A percentile compares a stretch with the other conserved stretches of the same genome.
These are phyloP conservation scores for Sarocladiaceae sp. DNA, from an alignment of 2,329 filamentous ascomycete genomes.

Conservation along the genomic window DNA sequence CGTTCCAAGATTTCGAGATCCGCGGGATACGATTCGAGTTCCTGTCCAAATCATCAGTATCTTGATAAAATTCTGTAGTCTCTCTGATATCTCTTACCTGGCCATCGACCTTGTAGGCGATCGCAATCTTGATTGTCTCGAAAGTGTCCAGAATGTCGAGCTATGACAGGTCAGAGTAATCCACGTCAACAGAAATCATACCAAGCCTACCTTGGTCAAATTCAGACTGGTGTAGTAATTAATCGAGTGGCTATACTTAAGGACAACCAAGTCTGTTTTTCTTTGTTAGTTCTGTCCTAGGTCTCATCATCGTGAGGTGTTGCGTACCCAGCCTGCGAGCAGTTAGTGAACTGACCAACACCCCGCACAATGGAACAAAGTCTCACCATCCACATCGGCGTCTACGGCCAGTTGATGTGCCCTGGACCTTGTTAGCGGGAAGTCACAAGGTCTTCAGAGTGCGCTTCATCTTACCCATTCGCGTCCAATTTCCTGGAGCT, in stretches of 20 bases:
- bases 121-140: constrained; percentile 67
- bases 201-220: constrained; percentile 46
- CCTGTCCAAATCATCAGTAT: constrained; percentile 14
- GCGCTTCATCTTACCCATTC: constrained; percentile 29
- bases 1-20: constrained; percentile 54
- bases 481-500: constrained; percentile 41
- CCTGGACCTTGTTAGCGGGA: constrained; percentile 22
- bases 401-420: constrained; percentile 52
- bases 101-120: constrained; percentile 55
- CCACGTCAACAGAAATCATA: no score
- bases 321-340: constrained; percentile 22
- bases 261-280: constrained; percentile 52
- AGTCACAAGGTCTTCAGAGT: constrained; percentile 15
- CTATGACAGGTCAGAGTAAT: constrained; percentile 14
- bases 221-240: constrained; percentile 63
- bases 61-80: not conserved
- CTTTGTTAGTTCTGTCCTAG: not conserved
- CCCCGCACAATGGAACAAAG: constrained; percentile 11
- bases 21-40: constrained; percentile 60
- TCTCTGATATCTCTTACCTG: constrained; percentile 17
- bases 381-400: constrained; percentile 51
- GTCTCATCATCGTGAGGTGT: constrained; percentile 11
- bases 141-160: constrained; percentile 64
- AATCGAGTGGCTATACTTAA: constrained; percentile 33
- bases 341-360: constrained; percentile 18